Conservation (phyloP, 495 filamentous ascomycete genomes). For the Penicillium paradoxum region DNA sequence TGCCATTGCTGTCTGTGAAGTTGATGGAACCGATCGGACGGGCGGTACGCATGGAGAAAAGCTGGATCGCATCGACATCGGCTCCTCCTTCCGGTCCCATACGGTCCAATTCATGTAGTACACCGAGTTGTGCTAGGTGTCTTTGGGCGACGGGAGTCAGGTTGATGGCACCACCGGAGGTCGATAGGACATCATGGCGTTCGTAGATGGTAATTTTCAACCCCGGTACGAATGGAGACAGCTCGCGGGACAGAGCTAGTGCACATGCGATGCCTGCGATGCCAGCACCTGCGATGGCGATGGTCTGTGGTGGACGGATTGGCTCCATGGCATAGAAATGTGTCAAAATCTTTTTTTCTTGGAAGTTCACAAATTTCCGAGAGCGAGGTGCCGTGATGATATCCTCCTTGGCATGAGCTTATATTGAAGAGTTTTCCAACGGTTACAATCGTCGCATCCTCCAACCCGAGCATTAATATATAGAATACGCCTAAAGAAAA, state of each 20-base stretch:
- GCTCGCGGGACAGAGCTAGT: slow-evolving; percentile 45
- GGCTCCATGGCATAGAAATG: slow-evolving; percentile 4
- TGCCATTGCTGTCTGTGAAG: slow-evolving; percentile 34
- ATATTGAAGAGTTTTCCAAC: not conserved
- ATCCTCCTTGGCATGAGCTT: not conserved
- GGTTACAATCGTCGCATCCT: not conserved
- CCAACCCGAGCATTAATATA: not conserved
- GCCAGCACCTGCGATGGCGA: slow-evolving; percentile 52
- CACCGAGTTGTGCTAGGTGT: slow-evolving; percentile 52
- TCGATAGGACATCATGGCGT: slow-evolving; percentile 49
- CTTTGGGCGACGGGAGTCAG: slow-evolving; percentile 58
- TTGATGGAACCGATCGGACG: slow-evolving; percentile 40
- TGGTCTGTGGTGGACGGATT: slow-evolving; percentile 25
- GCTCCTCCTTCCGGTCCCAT: slow-evolving; percentile 42
- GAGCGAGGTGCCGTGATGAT: not conserved
- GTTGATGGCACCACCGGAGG: slow-evolving; percentile 59
- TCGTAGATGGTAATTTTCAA: slow-evolving; percentile 53
- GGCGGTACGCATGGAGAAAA: slow-evolving; percentile 49
- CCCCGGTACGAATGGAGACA: slow-evolving; percentile 39
- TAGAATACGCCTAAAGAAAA: not conserved
- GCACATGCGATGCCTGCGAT: slow-evolving; percentile 53
- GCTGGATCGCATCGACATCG: slow-evolving; percentile 49
- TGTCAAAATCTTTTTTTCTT: no score
- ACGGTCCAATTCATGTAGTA: slow-evolving; percentile 40
- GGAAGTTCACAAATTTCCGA: not conserved